Evolutionary conservation across 441 rosid species (phyloP).

Genomic region (Cnidoscolus chayamansa): DNA sequence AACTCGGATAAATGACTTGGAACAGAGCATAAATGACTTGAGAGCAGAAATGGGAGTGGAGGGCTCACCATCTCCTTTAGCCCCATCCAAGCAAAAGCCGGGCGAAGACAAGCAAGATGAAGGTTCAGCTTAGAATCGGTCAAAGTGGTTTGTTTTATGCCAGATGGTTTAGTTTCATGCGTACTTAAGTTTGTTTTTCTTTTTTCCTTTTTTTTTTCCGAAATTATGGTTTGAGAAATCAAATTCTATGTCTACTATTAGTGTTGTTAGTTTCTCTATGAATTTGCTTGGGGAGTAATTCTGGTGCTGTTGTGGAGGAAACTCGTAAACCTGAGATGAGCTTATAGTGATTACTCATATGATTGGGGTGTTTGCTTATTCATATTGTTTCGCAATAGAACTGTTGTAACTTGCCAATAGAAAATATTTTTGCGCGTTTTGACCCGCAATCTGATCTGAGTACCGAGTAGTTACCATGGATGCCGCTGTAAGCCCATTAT

Average conservation of each 20-base stretch:
- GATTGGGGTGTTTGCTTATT: background rate
- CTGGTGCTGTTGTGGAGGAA: background rate
- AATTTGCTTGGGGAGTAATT: background rate
- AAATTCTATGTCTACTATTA: background rate
- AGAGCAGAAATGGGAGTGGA: constrained; percentile 68
- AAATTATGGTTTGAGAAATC: constrained; percentile 8
- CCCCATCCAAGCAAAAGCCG: constrained; percentile 40
- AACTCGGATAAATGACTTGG: constrained; percentile 60
- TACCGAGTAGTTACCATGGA: background rate
- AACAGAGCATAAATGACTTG: constrained; percentile 58
- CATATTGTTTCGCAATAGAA: background rate
- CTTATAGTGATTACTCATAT: background rate
- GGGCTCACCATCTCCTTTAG: constrained; percentile 54
- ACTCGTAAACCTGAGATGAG: background rate
- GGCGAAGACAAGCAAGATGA: constrained; percentile 37
- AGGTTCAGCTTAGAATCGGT: constrained; percentile 29
- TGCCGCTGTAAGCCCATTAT: background rate
- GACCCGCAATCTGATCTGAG: background rate
- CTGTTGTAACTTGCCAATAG: background rate
- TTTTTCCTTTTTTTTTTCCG: background rate
- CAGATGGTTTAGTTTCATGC: constrained; percentile 1
- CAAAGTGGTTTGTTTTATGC: constrained; percentile 8
- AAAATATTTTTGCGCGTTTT: background rate
- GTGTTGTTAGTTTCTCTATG: background rate
- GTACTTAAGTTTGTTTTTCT: background rate